Evolutionary conservation across 2,329 filamentous ascomycete species (phyloP).

Genomic region (Scedosporium apiospermum): DNA sequence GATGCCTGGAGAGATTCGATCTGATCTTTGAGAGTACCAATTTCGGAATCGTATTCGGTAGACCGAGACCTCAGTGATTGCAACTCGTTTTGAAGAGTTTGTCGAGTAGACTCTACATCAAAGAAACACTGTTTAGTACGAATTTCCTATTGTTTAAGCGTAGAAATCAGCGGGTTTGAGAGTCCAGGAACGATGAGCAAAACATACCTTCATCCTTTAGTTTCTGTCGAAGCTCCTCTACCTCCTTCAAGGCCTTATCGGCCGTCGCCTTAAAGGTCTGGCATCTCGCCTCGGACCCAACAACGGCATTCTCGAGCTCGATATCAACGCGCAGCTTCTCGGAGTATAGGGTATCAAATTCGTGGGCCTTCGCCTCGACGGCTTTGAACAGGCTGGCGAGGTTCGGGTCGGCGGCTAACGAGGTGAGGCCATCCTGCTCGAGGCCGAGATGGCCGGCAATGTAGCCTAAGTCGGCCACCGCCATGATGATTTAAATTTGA

Average conservation of each 20-base stretch:
- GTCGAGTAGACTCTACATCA: slow-evolving; percentile 60
- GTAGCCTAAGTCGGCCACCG: slow-evolving; percentile 58
- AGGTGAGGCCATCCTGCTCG: slow-evolving; percentile 52
- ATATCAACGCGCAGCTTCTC: slow-evolving; percentile 87
- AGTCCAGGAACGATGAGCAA: not conserved
- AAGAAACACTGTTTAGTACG: not conserved
- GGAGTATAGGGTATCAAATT: slow-evolving; percentile 71
- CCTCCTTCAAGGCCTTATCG: slow-evolving; percentile 75
- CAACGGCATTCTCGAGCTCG: slow-evolving; percentile 83
- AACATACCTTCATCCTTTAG: slow-evolving; percentile 69
- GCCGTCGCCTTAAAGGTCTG: slow-evolving; percentile 73
- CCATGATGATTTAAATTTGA: slow-evolving; percentile 8
- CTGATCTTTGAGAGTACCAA: slow-evolving; percentile 69
- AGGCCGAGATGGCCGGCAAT: slow-evolving; percentile 63
- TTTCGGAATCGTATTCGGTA: slow-evolving; percentile 63
- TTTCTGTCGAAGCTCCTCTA: slow-evolving; percentile 71
- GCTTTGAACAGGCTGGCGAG: slow-evolving; percentile 66
- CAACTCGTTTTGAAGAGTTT: slow-evolving; percentile 71
- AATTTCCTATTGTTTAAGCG: not conserved
- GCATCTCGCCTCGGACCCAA: slow-evolving; percentile 71
- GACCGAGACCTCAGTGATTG: slow-evolving; percentile 67
- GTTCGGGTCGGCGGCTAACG: slow-evolving; percentile 59
- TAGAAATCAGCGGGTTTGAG: not conserved
- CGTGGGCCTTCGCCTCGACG: slow-evolving; percentile 68
- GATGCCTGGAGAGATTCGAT: slow-evolving; percentile 82